These are phyloP conservation scores for Magnaporthiopsis rhizophila DNA, from an alignment of 2,329 filamentous ascomycete species.

Conservation along the genomic window DNA sequence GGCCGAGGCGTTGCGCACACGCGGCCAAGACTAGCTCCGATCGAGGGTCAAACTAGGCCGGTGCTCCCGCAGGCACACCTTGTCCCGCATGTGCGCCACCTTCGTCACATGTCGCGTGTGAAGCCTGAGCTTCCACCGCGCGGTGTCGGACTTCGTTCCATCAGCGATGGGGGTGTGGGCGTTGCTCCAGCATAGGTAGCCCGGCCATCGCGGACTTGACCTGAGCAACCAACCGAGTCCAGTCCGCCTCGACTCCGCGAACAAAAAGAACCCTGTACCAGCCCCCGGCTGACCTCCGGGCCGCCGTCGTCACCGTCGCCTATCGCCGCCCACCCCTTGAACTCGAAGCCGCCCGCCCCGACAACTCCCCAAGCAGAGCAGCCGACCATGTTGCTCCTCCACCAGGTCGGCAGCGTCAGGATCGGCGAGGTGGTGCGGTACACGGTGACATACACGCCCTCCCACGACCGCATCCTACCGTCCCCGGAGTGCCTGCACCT, in stretches of 20 bases:
- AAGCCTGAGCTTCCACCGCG: background rate
- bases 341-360: too few relatives aligned
- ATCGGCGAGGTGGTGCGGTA: conserved; percentile 91
- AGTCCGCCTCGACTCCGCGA: background rate
- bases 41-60: background rate
- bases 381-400: conserved; percentile 70
- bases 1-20: background rate
- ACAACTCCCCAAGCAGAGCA: too few relatives aligned
- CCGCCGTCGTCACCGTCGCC: too few relatives aligned
- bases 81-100: background rate
- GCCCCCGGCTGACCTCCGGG: background rate
- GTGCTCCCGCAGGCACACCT: background rate
- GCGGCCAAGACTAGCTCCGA: background rate
- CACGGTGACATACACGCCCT: conserved; percentile 86
- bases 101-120: background rate
- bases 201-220: background rate
- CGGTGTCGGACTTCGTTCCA: background rate
- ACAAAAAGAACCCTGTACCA: background rate
- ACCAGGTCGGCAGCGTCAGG: conserved; percentile 86
- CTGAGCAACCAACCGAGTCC: background rate
- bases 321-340: too few relatives aligned
- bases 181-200: background rate
- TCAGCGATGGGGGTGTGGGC: background rate
- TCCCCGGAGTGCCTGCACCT: conserved; percentile 74
- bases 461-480: conserved; percentile 80